A percentile compares a stretch with the other conserved stretches of the same genome.
Evolutionary conservation across 1,284 basidiomycete genomes (phyloP).

Genomic region (Heterobasidion parviporum): DNA sequence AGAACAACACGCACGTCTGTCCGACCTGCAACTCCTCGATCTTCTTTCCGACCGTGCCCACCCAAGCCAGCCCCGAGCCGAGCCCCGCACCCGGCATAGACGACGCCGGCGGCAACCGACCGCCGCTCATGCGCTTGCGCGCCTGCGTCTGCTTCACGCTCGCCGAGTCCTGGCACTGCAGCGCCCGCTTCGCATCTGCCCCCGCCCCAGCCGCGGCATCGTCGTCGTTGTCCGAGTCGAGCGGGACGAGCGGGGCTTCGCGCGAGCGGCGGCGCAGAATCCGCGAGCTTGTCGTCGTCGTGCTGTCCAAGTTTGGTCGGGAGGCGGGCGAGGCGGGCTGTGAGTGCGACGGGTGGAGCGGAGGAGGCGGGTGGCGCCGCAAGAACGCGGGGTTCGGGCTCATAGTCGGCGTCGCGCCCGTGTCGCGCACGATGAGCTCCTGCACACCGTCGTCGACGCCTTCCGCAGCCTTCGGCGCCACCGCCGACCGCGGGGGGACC

Average conservation of each 20-base stretch:
- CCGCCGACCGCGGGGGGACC: no score
- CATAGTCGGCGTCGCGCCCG: conserved; percentile 35
- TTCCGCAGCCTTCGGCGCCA: conserved; percentile 13
- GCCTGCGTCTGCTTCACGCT: conserved; percentile 3
- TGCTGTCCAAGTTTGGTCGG: neutral
- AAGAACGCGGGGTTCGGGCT: conserved; percentile 32
- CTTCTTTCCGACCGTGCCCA: conserved; percentile 40
- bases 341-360: neutral
- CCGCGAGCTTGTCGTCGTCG: conserved; percentile 9
- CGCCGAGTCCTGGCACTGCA: conserved; percentile 1
- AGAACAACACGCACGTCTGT: conserved; percentile 35
- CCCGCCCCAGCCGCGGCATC: conserved; percentile 8
- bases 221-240: neutral
- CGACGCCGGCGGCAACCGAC: conserved; percentile 18
- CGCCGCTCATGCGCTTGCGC: conserved; percentile 9
- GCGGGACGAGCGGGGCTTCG: conserved; percentile 9
- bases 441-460: conserved; percentile 8
- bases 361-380: neutral
- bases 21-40: conserved; percentile 50
- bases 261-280: conserved; percentile 22
- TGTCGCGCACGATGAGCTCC: conserved; percentile 33
- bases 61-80: conserved; percentile 10
- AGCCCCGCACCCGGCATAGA: conserved; percentile 23
- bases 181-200: neutral
- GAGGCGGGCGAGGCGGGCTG: neutral